Base-by-base conservation (phyloP, 2,329 filamentous ascomycete species). In the Fusarium keratoplasticum region DNA sequence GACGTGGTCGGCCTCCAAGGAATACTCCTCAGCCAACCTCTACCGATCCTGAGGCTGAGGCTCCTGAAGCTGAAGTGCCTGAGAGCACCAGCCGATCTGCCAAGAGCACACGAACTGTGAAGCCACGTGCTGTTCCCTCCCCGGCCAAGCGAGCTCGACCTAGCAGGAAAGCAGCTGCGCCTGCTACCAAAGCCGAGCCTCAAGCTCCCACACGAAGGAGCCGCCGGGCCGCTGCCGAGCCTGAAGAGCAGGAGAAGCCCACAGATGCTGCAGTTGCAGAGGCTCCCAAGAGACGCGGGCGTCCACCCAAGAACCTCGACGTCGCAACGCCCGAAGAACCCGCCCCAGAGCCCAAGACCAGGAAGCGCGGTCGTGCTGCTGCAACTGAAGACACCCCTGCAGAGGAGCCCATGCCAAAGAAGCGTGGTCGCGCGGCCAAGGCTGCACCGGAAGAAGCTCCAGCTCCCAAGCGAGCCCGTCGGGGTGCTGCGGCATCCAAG, bases 1-100 rank as follows among this genome's bases (percentile, higher is more conserved):
- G 73, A 27, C 76, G 76, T 33, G 76, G 76, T 5, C 63, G 76
- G 3, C 76, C 76, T 14, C 73, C 75, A 13, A 78, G 77, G 59
- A 70, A 69, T 20, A 52, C 72, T 1, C 58, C 66, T 10, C 65
- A 75, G 20, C 22, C 60, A 38, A 50, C 57, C n/a, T 47, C 66
- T 7, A 9, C 60, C 16, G 67, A 71, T 6, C 16, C 25, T 50
- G 25, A 50, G 25, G 44, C 9, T n/a, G 44, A 50, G 25, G 44
- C 22, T 11, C 22, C 66, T 18, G 60, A 69, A 14, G 25, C 10
- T 18, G 63, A 62, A 27, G 61, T 16, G 2, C 38, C 73, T 2
- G 58, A 65, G 50, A 69, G 57, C 50, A 31, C 65, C 64, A 13
- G 42, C 57, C 6, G 61, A 59, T 7, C 66, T n/a, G 52, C 64